Evolutionary conservation across 140 eudicot species (phyloP), one percentile per base, ranked within the genome.

Genomic region (Bidens hawaiensis): DNA sequence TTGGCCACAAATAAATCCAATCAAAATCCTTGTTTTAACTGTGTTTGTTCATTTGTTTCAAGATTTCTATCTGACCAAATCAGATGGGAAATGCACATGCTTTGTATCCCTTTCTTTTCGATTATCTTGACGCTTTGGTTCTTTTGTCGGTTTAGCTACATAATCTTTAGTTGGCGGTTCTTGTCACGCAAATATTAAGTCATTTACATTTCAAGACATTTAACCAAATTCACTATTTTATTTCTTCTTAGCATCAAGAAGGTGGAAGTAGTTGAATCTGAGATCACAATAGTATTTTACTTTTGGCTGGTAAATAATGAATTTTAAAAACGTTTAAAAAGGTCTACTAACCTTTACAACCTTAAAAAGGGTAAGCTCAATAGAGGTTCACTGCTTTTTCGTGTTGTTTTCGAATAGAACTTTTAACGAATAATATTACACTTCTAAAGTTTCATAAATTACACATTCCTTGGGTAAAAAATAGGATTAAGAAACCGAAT

Each of bases 21-120:
- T n/a, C n/a, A n/a, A n/a, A 46, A 46, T 46, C 25, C 40, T 63
- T 27, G 43, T 21, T 47, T 45, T 47, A 12, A 27, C 21, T 64
- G 18, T 46, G 43, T 45, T 46, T 45, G 27, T 17, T 2, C 33
- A 64, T 25, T 30, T 47, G 31, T 43, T 48, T 30, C 34, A 27
- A 47, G 47, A 41, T 28, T 47, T 28, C 33, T 17, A 6, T 48
- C 13, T 15, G 19, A 24, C 8, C 40, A 42, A 42, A 23, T 25
- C 40, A 15, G 53, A 43, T 45, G 26, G 56, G 27, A 23, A 62
- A 62, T 62, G 55, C 36, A 62, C 68, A 62, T 42, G 68, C 16
- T 42, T 38, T 62, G n/a, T 62, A 6, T 62, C 41, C 17, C 25
- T 24, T n/a, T 42, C 56, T 2, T 62, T 13, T 62, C 17, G 13